Base-by-base conservation (phyloP, 106 monocot species). In the Narthecium ossifragum region DNA sequence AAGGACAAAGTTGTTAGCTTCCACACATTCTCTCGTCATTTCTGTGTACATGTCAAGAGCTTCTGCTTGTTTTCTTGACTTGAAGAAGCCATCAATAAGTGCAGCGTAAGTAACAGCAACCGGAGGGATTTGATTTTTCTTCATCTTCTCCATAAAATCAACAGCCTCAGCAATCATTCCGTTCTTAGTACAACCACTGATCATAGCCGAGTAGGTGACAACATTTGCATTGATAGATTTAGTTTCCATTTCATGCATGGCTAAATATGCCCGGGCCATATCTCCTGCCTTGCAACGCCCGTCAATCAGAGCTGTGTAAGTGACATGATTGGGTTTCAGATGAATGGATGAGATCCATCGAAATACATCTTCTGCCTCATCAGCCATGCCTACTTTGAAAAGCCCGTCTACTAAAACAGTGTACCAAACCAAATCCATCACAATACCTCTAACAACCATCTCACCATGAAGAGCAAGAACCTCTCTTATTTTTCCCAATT, bases 251-350 rank as follows among this genome's bases (percentile, higher is more conserved):
- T 87, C 78, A 25, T 34, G 2, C 28, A 98, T 65, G 15, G 69
- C 71, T 51, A 51, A 61, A 40, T 80, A 81, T 10, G 91, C 91
- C 40, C 62, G 60, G 26, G 54, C 34, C 23, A 87, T 75, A 51
- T 87, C 60, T 32, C 81, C 87, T 18, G 64, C 55, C 76, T 87
- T 91, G 65, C 87, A 98, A 55, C 59, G 69, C 20, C 84, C 81
- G 61, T 91, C 76, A 74, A 91, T 82, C 47, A 98, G 72, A 41
- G 59, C 76, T 27, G 96, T 71, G 69, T 77, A 98, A 13, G 66
- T 34, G 51, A 84, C 33, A 43, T 56, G 34, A 70, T 70, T 90
- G 25, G 80, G 76, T 31, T 49, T 34, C 33, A 81, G 6, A 59
- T 51, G 40, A 64, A 30, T 27, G 10, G 70, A 71, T 14, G 37